Conservation (phyloP, 306 rosid genomes). For the Oemleria cerasiformis region DNA sequence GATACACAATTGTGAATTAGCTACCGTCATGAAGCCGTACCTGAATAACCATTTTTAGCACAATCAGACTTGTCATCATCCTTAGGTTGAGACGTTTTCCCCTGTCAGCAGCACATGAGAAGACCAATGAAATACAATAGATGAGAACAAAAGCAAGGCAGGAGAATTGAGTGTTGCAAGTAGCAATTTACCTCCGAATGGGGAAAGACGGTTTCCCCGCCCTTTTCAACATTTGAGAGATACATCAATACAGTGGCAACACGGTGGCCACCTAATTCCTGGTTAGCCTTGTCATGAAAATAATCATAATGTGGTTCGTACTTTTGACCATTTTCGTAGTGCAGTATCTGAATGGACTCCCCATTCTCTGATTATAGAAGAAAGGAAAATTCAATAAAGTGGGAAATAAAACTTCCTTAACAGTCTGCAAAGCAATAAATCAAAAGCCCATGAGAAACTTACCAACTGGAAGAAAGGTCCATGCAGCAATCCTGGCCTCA, state of each 20-base stretch:
- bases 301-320: constrained; percentile 88
- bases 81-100: constrained; percentile 40
- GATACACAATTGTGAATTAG: not conserved
- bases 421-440: constrained; percentile 4
- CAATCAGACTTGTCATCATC: constrained; percentile 66
- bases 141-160: not conserved
- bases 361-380: constrained; percentile 69
- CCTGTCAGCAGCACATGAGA: constrained; percentile 36
- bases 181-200: constrained; percentile 51
- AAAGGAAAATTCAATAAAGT: constrained; percentile 1
- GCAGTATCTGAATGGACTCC: constrained; percentile 80
- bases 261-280: constrained; percentile 79
- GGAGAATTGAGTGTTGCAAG: constrained; percentile 3
- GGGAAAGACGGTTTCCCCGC: constrained; percentile 96
- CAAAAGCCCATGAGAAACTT: constrained; percentile 11
- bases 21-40: constrained; percentile 35
- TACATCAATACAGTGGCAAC: constrained; percentile 91
- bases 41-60: constrained; percentile 78
- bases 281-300: constrained; percentile 84
- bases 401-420: not conserved
- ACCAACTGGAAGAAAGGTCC: constrained; percentile 95
- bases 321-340: constrained; percentile 82
- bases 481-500: constrained; percentile 78
- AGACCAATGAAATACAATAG: not conserved
- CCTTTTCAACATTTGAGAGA: constrained; percentile 79